Percentiles rank a stretch among this genome's conserved stretches.
Conservation (phyloP, 768 basidiomycete genomes). For the Podaxis sp. region DNA sequence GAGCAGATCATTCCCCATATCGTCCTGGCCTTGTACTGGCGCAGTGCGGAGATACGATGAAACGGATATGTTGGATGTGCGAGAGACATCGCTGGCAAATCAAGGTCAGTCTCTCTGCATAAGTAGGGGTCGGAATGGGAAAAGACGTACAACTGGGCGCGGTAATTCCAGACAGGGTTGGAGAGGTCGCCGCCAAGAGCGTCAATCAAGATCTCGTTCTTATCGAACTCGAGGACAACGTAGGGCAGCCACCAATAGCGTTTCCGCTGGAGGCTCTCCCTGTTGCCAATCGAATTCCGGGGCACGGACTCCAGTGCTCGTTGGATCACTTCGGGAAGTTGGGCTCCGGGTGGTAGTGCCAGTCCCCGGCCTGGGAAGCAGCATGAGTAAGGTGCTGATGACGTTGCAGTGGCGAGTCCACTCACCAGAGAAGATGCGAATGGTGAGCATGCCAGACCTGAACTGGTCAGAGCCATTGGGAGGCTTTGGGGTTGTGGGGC, state of each 20-base stretch:
- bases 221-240: conserved; percentile 96
- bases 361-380: conserved; percentile 70
- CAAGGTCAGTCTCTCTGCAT: conserved; percentile 2
- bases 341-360: conserved; percentile 72
- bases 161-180: conserved; percentile 93
- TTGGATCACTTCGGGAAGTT: conserved; percentile 83
- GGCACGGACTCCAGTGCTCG: conserved; percentile 70
- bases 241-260: conserved; percentile 97
- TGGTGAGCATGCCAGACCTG: conserved; percentile 89
- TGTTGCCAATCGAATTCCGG: conserved; percentile 64
- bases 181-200: conserved; percentile 92
- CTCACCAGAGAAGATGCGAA: conserved; percentile 91
- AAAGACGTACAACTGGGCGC: conserved; percentile 84
- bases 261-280: conserved; percentile 90
- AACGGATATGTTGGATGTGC: conserved; percentile 88
- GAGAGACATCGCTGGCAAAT: conserved; percentile 81
- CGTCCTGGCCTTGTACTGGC: conserved; percentile 72
- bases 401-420: conserved; percentile 18
- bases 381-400: background rate
- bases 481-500: conserved; percentile 76
- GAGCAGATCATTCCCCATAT: conserved; percentile 97
- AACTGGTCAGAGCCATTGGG: conserved; percentile 59
- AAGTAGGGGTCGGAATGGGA: conserved; percentile 4
- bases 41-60: conserved; percentile 90
- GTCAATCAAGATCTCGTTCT: conserved; percentile 96